Evolutionary conservation across 331 rosid species (phyloP).

Genomic region (Stylosanthes scabra): DNA sequence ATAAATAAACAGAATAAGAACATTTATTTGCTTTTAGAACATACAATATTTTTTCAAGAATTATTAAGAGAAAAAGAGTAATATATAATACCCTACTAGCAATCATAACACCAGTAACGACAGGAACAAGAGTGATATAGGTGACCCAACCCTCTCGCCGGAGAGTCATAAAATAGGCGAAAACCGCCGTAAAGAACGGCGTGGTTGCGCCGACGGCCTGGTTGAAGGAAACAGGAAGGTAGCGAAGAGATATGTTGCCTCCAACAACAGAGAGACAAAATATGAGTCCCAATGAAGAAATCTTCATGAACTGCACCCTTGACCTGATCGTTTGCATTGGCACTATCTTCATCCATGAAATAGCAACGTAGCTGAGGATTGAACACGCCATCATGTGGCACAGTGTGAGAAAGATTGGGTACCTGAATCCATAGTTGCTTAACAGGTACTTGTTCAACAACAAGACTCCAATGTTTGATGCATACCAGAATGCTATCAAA

Average conservation of each 20-base stretch:
- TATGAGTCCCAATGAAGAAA: slow-evolving; percentile 71
- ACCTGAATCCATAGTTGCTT: slow-evolving; percentile 86
- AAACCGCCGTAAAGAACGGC: slow-evolving; percentile 86
- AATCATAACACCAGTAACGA: slow-evolving; percentile 83
- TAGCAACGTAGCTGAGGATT: slow-evolving; percentile 77
- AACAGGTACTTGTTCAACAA: slow-evolving; percentile 84
- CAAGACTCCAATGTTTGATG: slow-evolving; percentile 87
- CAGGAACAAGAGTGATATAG: slow-evolving; percentile 80
- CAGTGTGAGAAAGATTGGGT: slow-evolving; percentile 85
- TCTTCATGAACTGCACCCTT: slow-evolving; percentile 78
- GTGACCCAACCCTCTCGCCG: slow-evolving; percentile 83
- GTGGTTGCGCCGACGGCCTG: slow-evolving; percentile 95
- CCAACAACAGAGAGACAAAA: slow-evolving; percentile 92
- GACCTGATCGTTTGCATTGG: slow-evolving; percentile 85
- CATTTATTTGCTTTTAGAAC: too few species aligned
- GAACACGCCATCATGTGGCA: slow-evolving; percentile 97
- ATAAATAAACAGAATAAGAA: too few species aligned
- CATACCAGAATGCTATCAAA: slow-evolving; percentile 74
- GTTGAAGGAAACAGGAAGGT: slow-evolving; percentile 88
- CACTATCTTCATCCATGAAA: slow-evolving; percentile 83
- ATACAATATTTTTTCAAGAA: too few species aligned
- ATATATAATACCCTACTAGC: slow-evolving; percentile 77
- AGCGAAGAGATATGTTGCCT: slow-evolving; percentile 80
- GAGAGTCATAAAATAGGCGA: slow-evolving; percentile 75
- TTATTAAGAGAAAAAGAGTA: neutral